Evolutionary conservation across 345 rosid species (phyloP).

Genomic region (Brassica rapa): DNA sequence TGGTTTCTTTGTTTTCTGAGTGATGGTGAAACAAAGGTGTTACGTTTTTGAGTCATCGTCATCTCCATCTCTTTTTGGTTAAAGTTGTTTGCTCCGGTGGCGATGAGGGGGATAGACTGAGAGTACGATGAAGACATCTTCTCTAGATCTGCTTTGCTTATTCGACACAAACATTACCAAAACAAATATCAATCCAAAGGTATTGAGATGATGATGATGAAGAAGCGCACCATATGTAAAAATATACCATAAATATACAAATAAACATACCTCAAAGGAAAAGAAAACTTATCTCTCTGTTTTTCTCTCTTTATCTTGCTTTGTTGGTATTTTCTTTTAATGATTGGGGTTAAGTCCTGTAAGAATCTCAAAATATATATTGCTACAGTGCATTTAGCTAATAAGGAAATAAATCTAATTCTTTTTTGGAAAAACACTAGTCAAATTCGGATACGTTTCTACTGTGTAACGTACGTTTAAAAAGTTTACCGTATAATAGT

Average conservation of each 20-base stretch:
- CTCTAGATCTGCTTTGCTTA: conserved; percentile 12
- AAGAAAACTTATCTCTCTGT: conserved; percentile 18
- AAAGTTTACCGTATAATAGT: too few species aligned
- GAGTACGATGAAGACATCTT: conserved; percentile 38
- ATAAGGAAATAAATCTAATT: background rate
- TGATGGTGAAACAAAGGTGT: conserved; percentile 50
- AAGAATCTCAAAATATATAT: too few species aligned
- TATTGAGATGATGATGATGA: conserved; percentile 19
- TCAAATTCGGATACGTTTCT: too few species aligned
- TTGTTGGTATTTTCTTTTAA: background rate
- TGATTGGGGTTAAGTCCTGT: too few species aligned
- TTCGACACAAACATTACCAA: conserved; percentile 22
- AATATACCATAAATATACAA: conserved; percentile 13
- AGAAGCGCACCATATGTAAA: conserved; percentile 4
- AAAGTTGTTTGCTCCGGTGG: conserved; percentile 16
- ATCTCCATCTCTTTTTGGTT: conserved; percentile 16
- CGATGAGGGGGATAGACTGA: conserved; percentile 26
- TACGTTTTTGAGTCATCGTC: conserved; percentile 27
- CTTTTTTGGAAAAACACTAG: too few species aligned
- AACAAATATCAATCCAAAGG: conserved; percentile 37
- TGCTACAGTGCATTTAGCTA: background rate
- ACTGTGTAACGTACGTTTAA: too few species aligned
- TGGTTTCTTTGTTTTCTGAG: conserved; percentile 70
- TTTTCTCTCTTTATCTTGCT: conserved; percentile 6
- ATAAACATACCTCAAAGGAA: conserved; percentile 23